phyloP scores from a whole-genome alignment of 306 rosid genomes.

The Ormosia emarginata region DNA sequence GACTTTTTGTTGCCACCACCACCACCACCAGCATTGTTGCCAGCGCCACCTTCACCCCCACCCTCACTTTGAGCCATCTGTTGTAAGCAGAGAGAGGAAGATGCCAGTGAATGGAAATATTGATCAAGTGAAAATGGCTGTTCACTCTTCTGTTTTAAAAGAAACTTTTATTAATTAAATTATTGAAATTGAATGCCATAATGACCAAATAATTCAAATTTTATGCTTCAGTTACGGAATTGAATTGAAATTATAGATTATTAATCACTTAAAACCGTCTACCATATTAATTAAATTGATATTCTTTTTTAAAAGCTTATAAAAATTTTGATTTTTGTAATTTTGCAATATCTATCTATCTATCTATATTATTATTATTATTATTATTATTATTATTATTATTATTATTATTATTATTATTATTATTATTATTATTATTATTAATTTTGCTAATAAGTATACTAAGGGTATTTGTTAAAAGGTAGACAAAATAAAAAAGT shows the following conservation, averaged over 20 bases:
- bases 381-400: too few relatives aligned
- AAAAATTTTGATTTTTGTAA: too few relatives aligned
- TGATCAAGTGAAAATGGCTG: not conserved
- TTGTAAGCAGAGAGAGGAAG: not conserved
- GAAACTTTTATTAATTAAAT: not conserved
- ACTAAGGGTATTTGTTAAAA: too few relatives aligned
- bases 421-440: too few relatives aligned
- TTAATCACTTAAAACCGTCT: not conserved
- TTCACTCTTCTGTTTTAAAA: not conserved
- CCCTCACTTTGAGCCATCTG: slow-evolving; percentile 28
- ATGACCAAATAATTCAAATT: slow-evolving; percentile 3
- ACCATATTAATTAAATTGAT: not conserved
- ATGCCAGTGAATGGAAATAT: not conserved
- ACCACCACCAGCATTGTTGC: too few relatives aligned
- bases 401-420: too few relatives aligned
- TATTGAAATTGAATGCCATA: not conserved
- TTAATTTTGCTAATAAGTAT: too few relatives aligned
- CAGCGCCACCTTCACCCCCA: too few relatives aligned
- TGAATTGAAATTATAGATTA: not conserved
- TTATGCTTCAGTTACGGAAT: not conserved
- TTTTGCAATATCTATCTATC: too few relatives aligned
- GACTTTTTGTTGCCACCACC: not conserved
- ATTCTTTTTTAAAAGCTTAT: not conserved
- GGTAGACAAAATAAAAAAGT: too few relatives aligned
- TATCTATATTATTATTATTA: too few relatives aligned